phyloP scores from a whole-genome alignment of 192 early-diverging fungal species.

The Jimgerdemannia lactiflua region DNA sequence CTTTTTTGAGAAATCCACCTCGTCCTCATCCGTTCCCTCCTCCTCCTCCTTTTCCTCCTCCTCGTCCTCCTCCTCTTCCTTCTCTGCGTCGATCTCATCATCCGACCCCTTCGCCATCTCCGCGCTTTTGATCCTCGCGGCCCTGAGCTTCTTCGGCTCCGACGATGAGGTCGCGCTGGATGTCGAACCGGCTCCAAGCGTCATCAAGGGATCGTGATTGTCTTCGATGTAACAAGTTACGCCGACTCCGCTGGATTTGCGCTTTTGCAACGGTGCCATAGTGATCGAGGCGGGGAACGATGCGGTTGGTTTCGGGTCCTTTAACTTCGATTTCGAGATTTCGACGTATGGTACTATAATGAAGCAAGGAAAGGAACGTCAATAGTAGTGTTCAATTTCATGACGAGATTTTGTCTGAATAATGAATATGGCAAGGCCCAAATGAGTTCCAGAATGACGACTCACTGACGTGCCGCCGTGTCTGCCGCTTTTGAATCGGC shows the following conservation, averaged over 20 bases:
- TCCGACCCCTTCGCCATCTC: too few relatives aligned
- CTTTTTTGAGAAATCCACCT: background rate
- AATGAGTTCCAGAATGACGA: background rate
- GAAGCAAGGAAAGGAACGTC: too few relatives aligned
- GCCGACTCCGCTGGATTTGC: background rate
- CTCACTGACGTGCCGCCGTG: background rate
- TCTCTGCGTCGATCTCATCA: too few relatives aligned
- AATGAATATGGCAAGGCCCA: too few relatives aligned
- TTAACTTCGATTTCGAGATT: background rate
- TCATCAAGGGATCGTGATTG: too few relatives aligned
- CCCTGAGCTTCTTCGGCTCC: too few relatives aligned
- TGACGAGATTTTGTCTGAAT: too few relatives aligned
- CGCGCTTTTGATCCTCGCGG: too few relatives aligned
- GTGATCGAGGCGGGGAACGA: background rate
- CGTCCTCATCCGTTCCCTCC: background rate
- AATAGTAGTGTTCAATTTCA: too few relatives aligned
- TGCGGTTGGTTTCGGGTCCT: background rate
- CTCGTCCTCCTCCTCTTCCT: background rate
- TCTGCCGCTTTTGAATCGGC: background rate
- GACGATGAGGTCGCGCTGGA: too few relatives aligned
- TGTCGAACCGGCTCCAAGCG: too few relatives aligned
- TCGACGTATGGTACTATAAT: background rate
- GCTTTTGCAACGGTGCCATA: background rate
- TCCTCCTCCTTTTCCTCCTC: background rate
- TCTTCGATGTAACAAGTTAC: too few relatives aligned